Evolutionary conservation across 2,329 filamentous ascomycete genomes (phyloP), one percentile per base, ranked within the genome.

Genomic region (Coleophoma cylindrospora): DNA sequence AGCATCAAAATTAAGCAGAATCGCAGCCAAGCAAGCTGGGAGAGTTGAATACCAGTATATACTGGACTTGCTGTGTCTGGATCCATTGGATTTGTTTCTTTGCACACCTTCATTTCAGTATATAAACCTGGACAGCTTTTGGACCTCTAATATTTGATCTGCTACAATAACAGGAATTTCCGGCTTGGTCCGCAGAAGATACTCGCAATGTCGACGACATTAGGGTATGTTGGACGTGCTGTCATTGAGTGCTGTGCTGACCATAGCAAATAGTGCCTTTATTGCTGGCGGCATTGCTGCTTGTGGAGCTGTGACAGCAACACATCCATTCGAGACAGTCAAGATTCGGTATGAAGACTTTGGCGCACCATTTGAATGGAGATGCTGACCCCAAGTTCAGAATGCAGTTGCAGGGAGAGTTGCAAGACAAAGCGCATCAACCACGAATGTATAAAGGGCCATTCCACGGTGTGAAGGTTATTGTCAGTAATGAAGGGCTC

Each of bases 281-380:
- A 83, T 97, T 64, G 92, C 94, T 50, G 94, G 94, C 67, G 94
- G 94, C 67, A 88, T 99, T 66, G 94, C 94, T 66, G 94, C 94
- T 58, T 97, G 92, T 73, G 94, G 94, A 66, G 94, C 94, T 57
- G 94, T 99, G 51, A 97, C 92, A 38, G 91, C 95, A 58, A 97
- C 94, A 46, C 94, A 99, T 71, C 91, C 91, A 50, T 97, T 97
- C 74, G 94, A 99, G 73, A 97, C 92, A 12, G 91, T 99, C 68
- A 99, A 99, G 81, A 97, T 97, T 67, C 88, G 91, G 87, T 91
- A 76, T 66, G 77, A 66, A 53, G 49, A 44, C 17, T 43, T 40
- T 32, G 6, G 27, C 27, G 27, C 38, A 40, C 34, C 21, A 33
- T 21, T 41, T 40, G 27, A 27, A 19, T 36, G 38, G 10, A n/a